Evolutionary conservation across 2,329 filamentous ascomycete genomes (phyloP), one percentile per base, ranked within the genome.

Genomic region (Berkeleyomyces basicola): DNA sequence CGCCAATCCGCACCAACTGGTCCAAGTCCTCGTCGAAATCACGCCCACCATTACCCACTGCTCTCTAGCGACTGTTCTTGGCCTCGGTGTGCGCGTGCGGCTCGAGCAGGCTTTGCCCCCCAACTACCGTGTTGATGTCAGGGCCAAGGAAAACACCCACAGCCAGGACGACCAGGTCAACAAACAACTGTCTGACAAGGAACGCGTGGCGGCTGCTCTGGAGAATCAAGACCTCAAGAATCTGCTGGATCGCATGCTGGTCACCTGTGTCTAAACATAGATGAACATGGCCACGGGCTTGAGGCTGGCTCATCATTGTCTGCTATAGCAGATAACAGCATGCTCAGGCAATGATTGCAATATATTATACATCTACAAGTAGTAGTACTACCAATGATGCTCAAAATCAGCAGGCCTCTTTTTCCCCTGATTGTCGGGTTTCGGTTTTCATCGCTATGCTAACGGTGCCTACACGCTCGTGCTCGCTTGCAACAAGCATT

Each of bases 31-130:
- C 2, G 90, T 99, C 51, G 83, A 95, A 69, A 86, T 99, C 68
- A 99, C 93, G 9, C 93, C 93, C 7, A 99, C 93, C 36, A 93
- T 97, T 70, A 95, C 92, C 14, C 93, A 97, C 74, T 99, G 93
- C 77, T 95, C 89, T 59, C 82, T 99, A 47, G 93, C 93, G 40
- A 99, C 93, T 0, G 90, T 99, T 65, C 96, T 99, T 69, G 93
- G 93, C 0, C 80, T 99, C 14, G 93, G 91, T 11, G 90, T 99
- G 31, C 84, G 93, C 53, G 91, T 96, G 49, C 83, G 93, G 33
- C 80, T 99, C 33, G 91, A 97, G 75, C 87, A 95, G 72, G 87
- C 88, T 9, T 78, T 99, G 64, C 93, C 93, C 2, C 88, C 93
- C 42, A 88, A 92, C 69, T 99, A 93, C 73, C 83, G 93, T 44